Conservation (phyloP, 163 green algal genomes). For the Prototheca cutis region DNA sequence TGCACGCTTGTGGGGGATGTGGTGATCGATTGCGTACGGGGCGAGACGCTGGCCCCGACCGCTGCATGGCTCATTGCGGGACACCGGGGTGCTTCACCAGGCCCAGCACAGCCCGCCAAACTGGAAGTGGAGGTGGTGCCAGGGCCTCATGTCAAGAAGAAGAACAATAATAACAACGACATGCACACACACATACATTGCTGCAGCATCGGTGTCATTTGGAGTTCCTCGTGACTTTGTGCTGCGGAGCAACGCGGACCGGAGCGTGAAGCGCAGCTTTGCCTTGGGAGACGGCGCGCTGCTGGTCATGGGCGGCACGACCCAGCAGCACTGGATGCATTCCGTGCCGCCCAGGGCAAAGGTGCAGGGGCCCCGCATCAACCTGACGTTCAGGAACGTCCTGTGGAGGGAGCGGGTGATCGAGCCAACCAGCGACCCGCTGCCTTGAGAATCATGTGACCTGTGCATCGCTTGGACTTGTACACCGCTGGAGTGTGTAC, state of each 20-base stretch:
- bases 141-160: not conserved
- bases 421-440: too few relatives aligned
- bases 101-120: not conserved
- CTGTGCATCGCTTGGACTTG: too few relatives aligned
- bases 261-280: constrained; percentile 17
- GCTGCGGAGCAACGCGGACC: constrained; percentile 33
- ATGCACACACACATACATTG: not conserved
- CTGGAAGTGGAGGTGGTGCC: not conserved
- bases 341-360: constrained; percentile 27
- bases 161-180: not conserved
- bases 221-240: constrained; percentile 43
- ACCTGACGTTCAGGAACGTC: constrained; percentile 52
- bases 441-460: too few relatives aligned
- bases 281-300: constrained; percentile 30
- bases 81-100: not conserved
- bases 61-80: not conserved
- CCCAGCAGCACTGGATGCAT: constrained; percentile 45
- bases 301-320: constrained; percentile 39
- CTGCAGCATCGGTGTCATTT: constrained; percentile 38
- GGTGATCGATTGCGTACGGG: not conserved
- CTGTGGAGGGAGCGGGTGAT: too few relatives aligned
- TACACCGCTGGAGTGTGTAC: too few relatives aligned
- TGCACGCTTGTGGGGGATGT: not conserved
- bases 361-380: constrained; percentile 23
- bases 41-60: too few relatives aligned